Evolutionary conservation across 345 rosid genomes (phyloP), one percentile per base, ranked within the genome.

Genomic region (Arabidopsis suecica): DNA sequence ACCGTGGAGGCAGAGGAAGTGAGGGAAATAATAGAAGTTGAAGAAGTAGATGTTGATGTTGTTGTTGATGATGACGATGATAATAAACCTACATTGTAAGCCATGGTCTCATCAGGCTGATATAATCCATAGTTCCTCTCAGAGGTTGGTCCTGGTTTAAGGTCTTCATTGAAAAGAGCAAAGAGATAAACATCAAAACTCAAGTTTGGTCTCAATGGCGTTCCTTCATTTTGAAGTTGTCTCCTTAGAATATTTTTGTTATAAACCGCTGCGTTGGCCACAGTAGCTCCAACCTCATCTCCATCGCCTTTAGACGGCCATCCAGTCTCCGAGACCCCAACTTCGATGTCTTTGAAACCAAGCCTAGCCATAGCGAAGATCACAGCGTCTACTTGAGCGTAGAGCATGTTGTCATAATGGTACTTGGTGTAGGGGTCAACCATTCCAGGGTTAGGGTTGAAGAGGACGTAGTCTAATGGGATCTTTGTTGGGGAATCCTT

Each of bases 241-340:
- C 97, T 87, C 71, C 84, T 82, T 68, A 88, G 1, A 79, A 95
- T 79, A 68, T 92, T 95, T 68, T 78, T 80, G 40, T 92, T 95
- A 67, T 90, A 92, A 10, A 68, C 33, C 0, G 97, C 97, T 0
- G 99, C 99, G 77, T 95, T 90, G 16, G 74, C 69, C 10, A 78
- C 58, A 0, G 91, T 86, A 9, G 99, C 99, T 4, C 99, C 99
- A 0, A 77, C 67, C 69, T 92, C 99, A 64, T 84, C 49, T 0
- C 77, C 25, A 45, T 95, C 99, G 1, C 99, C 99, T 82, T 86
- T 89, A 0, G 99, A 92, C 0, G 99, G 99, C 99, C 99, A 95
- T 0, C 99, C 99, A 0, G 99, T 95, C 70, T 95, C 99, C 1
- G 97, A 84, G 36, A 95, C 94, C 30, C 85, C 75, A 9, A 92